These are phyloP conservation scores for Candida ipomoeae DNA, from an alignment of 805 yeast species.

Conservation along the genomic window DNA sequence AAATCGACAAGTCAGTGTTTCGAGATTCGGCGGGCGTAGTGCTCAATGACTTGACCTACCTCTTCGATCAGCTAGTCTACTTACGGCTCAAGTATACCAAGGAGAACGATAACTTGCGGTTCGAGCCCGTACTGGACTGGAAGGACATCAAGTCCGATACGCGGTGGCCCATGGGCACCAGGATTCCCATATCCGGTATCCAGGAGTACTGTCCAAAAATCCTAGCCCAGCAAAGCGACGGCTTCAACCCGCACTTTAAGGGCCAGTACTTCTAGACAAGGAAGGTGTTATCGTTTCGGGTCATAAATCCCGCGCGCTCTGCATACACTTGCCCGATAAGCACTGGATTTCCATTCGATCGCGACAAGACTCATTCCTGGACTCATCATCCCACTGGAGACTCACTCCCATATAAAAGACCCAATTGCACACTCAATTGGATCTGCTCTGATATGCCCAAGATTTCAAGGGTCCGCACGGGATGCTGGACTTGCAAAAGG, in stretches of 20 bases:
- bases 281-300: background rate
- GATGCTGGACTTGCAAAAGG: conserved; percentile 56
- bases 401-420: too few relatives aligned
- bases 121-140: conserved; percentile 35
- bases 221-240: background rate
- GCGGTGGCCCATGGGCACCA: conserved; percentile 42
- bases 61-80: conserved; percentile 40
- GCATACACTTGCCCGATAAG: conserved; percentile 1
- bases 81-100: conserved; percentile 40
- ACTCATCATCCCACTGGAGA: too few relatives aligned
- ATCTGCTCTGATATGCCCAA: conserved; percentile 24
- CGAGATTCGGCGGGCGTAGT: conserved; percentile 31
- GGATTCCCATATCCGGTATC: conserved; percentile 31
- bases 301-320: background rate
- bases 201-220: conserved; percentile 23
- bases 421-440: too few relatives aligned
- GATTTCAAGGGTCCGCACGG: conserved; percentile 50
- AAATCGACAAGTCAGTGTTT: conserved; percentile 34
- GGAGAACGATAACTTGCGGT: conserved; percentile 38
- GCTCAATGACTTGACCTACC: conserved; percentile 31
- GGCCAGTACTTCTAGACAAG: conserved; percentile 1
- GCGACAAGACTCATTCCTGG: background rate
- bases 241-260: background rate
- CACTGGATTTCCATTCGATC: background rate
- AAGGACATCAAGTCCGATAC: conserved; percentile 33